Evolutionary conservation across 2,329 filamentous ascomycete genomes (phyloP), one percentile per base, ranked within the genome.

Genomic region (Celoporthe dispersa): DNA sequence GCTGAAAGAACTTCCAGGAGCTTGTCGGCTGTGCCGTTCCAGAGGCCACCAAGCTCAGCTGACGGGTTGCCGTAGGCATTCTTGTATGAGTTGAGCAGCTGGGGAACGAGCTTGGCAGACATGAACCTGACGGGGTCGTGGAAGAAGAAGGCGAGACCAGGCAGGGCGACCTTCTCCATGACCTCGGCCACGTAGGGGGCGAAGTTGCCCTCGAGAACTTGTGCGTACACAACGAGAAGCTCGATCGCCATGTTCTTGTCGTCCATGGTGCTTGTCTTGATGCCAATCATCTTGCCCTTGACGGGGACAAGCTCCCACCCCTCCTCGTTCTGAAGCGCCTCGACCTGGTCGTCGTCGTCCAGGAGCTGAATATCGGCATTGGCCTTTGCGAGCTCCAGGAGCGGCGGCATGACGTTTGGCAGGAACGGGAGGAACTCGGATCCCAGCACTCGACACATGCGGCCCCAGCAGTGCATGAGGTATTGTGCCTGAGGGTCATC

Each of bases 161-260:
- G 95, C 31, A 99, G 85, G 1, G 94, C 95, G 78, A 99, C 97
- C 82, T 96, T 96, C 80, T 97, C 94, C 92, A 98, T 96, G 70
- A 97, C 97, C 71, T 97, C 91, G 60, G 91, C 86, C 66, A 97
- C 95, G 74, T 97, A 98, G 1, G 93, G 93, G 67, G 96, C 94
- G 78, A 99, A 99, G 39, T 92, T 89, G 31, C 87, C 94, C 79
- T 98, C 94, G n/a, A 99, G 87, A 35, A 97, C 94, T 79, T 98
- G 94, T 1, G 96, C 95, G 78, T 99, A 99, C 72, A 99, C 95
- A 62, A 97, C 94, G 71, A 99, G 92, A 67, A 99, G 89, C 82
- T 99, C 96, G 74, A 99, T 98, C n/a, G 96, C 96, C 88, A 97
- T 98, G 81, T 98, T 94, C 85, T 99, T 99, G 82, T 99, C 96